Percentiles rank a stretch among this genome's conserved stretches.
phyloP scores from a whole-genome alignment of 2,329 filamentous ascomycete genomes.

The Cladophialophora immunda region DNA sequence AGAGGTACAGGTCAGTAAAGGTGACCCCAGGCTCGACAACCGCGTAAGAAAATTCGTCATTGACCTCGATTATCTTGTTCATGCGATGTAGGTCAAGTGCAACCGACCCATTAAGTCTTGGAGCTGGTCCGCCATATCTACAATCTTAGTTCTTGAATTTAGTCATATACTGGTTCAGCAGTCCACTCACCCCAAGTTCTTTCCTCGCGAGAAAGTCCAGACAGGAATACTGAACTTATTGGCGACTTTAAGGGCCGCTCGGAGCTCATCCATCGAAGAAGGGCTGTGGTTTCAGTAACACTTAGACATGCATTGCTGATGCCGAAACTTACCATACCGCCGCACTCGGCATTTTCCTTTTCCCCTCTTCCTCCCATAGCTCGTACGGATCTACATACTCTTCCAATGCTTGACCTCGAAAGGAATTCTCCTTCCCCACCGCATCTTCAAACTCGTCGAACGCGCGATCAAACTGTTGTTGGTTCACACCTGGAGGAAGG shows the following conservation, averaged over 20 bases:
- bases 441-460: constrained; percentile 22
- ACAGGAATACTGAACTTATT: constrained; percentile 37
- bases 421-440: constrained; percentile 27
- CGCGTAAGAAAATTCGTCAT: constrained; percentile 45
- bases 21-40: constrained; percentile 56
- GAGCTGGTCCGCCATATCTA: constrained; percentile 62
- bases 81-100: constrained; percentile 54
- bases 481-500: constrained; percentile 30
- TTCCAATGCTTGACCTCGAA: constrained; percentile 23
- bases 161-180: not conserved
- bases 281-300: constrained; percentile 19
- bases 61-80: constrained; percentile 47
- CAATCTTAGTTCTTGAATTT: constrained; percentile 3
- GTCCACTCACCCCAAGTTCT: constrained; percentile 36
- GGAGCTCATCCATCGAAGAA: constrained; percentile 30
- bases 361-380: constrained; percentile 32
- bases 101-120: constrained; percentile 54
- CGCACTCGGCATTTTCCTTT: constrained; percentile 33
- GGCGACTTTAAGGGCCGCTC: constrained; percentile 31
- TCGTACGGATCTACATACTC: constrained; percentile 38
- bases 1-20: constrained; percentile 55
- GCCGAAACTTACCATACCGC: constrained; percentile 27
- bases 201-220: constrained; percentile 39
- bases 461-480: constrained; percentile 26
- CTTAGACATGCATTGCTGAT: not conserved